Conservation (phyloP, 2,329 filamentous ascomycete species). For the Phialophora tarda region DNA sequence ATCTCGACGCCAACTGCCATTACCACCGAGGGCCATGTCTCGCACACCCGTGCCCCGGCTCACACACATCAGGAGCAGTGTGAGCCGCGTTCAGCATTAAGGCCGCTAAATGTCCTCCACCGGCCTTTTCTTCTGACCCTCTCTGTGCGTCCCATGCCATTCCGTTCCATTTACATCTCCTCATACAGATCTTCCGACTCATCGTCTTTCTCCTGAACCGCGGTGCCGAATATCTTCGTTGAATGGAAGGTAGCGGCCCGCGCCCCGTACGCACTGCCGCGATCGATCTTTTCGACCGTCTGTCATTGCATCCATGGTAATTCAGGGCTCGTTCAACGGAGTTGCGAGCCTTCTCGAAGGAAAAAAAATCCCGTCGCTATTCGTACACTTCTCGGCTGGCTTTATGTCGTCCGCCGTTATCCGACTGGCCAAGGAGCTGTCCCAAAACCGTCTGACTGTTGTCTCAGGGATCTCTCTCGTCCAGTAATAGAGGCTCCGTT, state of each 20-base stretch:
- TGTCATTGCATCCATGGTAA: not conserved
- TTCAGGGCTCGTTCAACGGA: not conserved
- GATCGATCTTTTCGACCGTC: not conserved
- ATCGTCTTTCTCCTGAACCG: not conserved
- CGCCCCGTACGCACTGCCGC: not conserved
- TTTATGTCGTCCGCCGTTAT: not conserved
- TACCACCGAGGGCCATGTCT: not conserved
- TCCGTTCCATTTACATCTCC: not conserved
- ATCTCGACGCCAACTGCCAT: not conserved
- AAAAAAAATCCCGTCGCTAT: not conserved
- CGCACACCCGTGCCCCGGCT: no score
- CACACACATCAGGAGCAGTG: not conserved
- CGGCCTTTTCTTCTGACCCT: not conserved
- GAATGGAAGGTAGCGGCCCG: not conserved
- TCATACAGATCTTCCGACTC: not conserved
- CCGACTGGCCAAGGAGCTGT: not conserved
- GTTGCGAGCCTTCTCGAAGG: not conserved
- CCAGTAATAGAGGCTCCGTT: not conserved
- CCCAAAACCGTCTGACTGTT: not conserved
- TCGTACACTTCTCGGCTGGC: not conserved
- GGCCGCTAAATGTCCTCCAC: not conserved
- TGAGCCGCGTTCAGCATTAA: not conserved
- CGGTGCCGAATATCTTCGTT: not conserved
- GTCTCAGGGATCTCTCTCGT: not conserved
- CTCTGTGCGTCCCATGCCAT: not conserved